These are phyloP conservation scores for Castanopsis chinensis DNA, from an alignment of 306 rosid species.

Conservation along the genomic window DNA sequence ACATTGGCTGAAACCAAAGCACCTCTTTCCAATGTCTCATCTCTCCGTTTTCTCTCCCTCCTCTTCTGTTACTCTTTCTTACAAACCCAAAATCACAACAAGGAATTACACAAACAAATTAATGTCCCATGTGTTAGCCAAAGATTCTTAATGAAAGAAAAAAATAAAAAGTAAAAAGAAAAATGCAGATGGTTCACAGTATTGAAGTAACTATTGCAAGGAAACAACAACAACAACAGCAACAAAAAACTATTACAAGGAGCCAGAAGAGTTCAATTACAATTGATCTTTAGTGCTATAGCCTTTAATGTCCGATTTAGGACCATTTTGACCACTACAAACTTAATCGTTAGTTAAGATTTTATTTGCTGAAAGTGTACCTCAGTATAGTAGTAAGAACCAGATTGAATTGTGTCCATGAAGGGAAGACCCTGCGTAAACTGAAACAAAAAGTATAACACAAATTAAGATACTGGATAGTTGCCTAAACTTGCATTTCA, in stretches of 20 bases:
- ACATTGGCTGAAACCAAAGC: background rate
- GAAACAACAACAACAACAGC: background rate
- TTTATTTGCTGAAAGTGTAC: conserved; percentile 26
- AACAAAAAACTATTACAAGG: background rate
- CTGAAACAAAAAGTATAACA: conserved; percentile 34
- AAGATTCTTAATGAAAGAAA: background rate
- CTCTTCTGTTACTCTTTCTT: background rate
- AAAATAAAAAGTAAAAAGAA: background rate
- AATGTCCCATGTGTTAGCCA: background rate
- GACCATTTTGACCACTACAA: background rate
- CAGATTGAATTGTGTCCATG: conserved; percentile 38
- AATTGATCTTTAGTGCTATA: background rate
- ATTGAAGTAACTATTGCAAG: background rate
- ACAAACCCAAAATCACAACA: background rate
- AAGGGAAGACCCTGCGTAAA: conserved; percentile 32
- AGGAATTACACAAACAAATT: background rate
- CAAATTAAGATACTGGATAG: conserved; percentile 14
- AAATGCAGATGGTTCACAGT: background rate
- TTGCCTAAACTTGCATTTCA: background rate
- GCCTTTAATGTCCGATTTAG: background rate
- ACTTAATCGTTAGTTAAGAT: background rate
- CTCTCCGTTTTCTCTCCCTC: background rate
- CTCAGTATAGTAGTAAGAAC: conserved; percentile 48
- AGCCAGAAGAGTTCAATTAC: background rate
- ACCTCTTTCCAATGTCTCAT: background rate